Percentiles rank a stretch among this genome's conserved stretches.
These are phyloP conservation scores for Crithidia sp. DNA, from an alignment of 208 protist species.

Conservation along the genomic window DNA sequence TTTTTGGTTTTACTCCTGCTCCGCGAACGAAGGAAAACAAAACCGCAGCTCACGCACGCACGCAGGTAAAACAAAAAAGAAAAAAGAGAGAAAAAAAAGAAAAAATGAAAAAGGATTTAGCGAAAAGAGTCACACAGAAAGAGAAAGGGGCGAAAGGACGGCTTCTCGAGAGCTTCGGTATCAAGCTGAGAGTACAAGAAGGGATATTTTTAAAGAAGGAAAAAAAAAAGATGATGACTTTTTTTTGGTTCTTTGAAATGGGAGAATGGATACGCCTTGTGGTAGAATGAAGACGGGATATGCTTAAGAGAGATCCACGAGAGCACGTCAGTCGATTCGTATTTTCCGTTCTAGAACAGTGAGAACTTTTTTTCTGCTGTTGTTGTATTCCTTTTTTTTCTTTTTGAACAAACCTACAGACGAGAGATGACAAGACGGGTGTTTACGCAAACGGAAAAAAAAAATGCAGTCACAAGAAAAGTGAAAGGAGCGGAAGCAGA, in stretches of 20 bases:
- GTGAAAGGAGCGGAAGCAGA: neutral
- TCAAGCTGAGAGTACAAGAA: neutral
- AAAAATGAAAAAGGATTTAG: neutral
- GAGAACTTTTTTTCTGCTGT: too few relatives aligned
- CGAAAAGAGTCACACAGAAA: neutral
- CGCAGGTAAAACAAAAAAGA: neutral
- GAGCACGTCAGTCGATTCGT: too few relatives aligned
- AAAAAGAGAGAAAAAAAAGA: conserved; percentile 3
- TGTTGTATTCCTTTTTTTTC: too few relatives aligned
- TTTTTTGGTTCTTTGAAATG: too few relatives aligned
- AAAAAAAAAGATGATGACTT: neutral
- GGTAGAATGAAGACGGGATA: too few relatives aligned
- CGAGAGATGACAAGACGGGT: neutral
- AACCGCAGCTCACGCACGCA: too few relatives aligned
- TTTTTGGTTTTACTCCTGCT: too few relatives aligned
- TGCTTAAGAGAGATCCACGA: too few relatives aligned
- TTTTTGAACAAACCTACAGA: neutral
- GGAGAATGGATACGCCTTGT: too few relatives aligned
- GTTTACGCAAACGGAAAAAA: neutral
- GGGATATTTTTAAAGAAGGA: conserved; percentile 11
- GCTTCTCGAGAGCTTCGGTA: too few relatives aligned
- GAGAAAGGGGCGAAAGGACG: neutral
- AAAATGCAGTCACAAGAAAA: conserved; percentile 5
- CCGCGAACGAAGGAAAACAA: too few relatives aligned
- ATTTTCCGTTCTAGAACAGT: too few relatives aligned